A percentile compares a stretch with the other conserved stretches of the same genome.
Evolutionary conservation across 108 stramenopile genomes (phyloP).

Genomic region (Cyclotella sp.): DNA sequence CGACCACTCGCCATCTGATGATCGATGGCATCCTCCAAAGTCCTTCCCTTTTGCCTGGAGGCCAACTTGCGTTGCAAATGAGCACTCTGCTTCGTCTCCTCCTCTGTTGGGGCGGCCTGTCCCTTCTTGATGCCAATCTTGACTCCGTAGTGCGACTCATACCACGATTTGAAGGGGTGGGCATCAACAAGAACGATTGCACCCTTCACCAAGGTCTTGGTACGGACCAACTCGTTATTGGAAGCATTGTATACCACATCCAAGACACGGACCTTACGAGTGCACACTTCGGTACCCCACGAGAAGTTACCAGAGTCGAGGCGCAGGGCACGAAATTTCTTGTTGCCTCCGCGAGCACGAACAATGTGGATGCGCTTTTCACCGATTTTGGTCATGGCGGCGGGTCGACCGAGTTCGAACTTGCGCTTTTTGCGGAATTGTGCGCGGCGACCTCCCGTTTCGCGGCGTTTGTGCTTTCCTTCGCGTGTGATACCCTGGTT

Average conservation of each 20-base stretch:
- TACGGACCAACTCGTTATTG: constrained; percentile 99
- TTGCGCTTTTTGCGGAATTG: constrained; percentile 99
- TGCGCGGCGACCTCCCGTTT: constrained; percentile 98
- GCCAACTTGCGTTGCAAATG: constrained; percentile 86
- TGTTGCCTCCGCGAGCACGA: constrained; percentile 96
- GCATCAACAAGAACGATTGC: constrained; percentile 98
- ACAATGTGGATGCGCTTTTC: constrained; percentile 91
- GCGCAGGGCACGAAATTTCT: constrained; percentile 96
- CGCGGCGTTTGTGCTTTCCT: constrained; percentile 98
- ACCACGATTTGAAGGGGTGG: constrained; percentile 98
- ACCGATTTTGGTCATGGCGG: constrained; percentile 99
- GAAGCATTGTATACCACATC: constrained; percentile 99
- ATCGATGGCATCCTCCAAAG: constrained; percentile 89
- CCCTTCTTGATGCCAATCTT: constrained; percentile 95
- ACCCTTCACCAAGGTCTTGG: constrained; percentile 99
- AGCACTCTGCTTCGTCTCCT: constrained; percentile 67
- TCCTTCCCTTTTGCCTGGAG: constrained; percentile 84
- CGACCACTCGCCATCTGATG: constrained; percentile 98
- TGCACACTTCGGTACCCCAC: constrained; percentile 98
- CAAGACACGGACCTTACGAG: constrained; percentile 98
- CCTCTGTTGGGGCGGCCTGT: constrained; percentile 58
- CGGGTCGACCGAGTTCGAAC: constrained; percentile 97
- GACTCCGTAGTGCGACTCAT: constrained; percentile 97
- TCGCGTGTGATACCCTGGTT: constrained; percentile 98
- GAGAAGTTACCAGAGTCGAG: constrained; percentile 98